A percentile compares a stretch with the other conserved stretches of the same genome.
Conservation (phyloP, 495 filamentous ascomycete species). For the Xylaria scruposa region DNA sequence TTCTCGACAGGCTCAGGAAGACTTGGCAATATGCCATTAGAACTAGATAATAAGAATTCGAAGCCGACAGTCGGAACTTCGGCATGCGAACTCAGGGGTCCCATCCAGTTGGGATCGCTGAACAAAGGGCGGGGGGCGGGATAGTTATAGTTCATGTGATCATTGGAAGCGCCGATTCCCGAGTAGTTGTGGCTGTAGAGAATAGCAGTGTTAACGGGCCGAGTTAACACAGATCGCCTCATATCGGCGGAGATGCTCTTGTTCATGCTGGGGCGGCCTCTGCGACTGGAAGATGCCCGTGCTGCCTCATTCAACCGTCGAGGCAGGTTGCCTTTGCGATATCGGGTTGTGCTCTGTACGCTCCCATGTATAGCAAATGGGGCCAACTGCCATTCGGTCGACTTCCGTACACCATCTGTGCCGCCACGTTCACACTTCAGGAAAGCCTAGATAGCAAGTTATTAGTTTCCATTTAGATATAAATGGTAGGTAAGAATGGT, state of each 20-base stretch:
- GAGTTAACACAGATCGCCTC: slow-evolving; percentile 12
- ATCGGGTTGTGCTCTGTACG: slow-evolving; percentile 56
- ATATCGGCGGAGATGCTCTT: slow-evolving; percentile 29
- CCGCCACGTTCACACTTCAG: slow-evolving; percentile 45
- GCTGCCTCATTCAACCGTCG: slow-evolving; percentile 4
- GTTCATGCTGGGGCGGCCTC: slow-evolving; percentile 28
- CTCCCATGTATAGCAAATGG: slow-evolving; percentile 47
- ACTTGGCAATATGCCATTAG: too few species aligned
- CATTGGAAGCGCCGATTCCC: too few species aligned
- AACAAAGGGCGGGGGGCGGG: too few species aligned
- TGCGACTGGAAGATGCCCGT: slow-evolving; percentile 34
- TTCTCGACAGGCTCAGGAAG: too few species aligned
- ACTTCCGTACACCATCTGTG: slow-evolving; percentile 41
- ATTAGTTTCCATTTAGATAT: slow-evolving; percentile 15
- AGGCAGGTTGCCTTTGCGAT: slow-evolving; percentile 47
- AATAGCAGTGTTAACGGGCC: too few species aligned
- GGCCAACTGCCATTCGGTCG: slow-evolving; percentile 52
- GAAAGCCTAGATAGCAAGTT: slow-evolving; percentile 46
- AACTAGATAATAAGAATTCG: too few species aligned
- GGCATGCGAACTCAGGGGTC: too few species aligned
- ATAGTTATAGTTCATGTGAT: too few species aligned
- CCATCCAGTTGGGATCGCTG: too few species aligned
- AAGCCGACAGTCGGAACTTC: too few species aligned
- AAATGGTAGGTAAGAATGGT: too few species aligned
- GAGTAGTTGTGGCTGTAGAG: too few species aligned